Evolutionary conservation across 306 rosid genomes (phyloP), one percentile per base, ranked within the genome.

Genomic region (Ormosia emarginata): DNA sequence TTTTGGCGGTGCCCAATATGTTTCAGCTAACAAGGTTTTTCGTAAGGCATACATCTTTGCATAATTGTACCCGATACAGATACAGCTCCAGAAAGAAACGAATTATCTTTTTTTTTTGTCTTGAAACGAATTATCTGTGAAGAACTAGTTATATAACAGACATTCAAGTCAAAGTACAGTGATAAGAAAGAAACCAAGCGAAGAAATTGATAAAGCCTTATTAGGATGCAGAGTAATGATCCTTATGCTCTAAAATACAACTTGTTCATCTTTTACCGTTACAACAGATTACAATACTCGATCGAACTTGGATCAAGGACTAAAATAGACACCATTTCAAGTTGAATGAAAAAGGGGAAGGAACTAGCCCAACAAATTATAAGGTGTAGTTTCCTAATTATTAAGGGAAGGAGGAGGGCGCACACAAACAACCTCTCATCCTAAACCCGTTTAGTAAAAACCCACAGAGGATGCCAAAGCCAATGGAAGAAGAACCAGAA

Each of bases 341-440:
- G 61, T 14, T 46, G 24, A 49, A 15, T 13, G 37, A 65, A 39
- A 53, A 43, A 84, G 18, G 52, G 44, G 74, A 87, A 78, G 39
- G 71, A 87, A 80, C 84, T 37, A 56, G 72, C 61, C 86, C 84
- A 74, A 67, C 50, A 61, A 83, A 76, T 77, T 71, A 15, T 2
- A 34, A 37, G 78, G 85, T 78, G 50, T 52, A 46, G 74, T 82
- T 83, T 84, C 68, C 53, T 79, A 52, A 76, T 75, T 72, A 59
- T 70, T 36, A 84, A 84, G 97, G 94, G 85, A 79, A 86, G 97
- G 98, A 85, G 97, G 97, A 90, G 98, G 94, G 97, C 80, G 93
- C 90, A 87, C 88, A 75, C 85, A 80, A 82, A 92, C 96, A 90
- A 88, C 99, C 98, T 93, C 98, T 89, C 99, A 91, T 93, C 99